Base-by-base conservation (phyloP, 2,329 filamentous ascomycete species). In the Claviceps spartinae region DNA sequence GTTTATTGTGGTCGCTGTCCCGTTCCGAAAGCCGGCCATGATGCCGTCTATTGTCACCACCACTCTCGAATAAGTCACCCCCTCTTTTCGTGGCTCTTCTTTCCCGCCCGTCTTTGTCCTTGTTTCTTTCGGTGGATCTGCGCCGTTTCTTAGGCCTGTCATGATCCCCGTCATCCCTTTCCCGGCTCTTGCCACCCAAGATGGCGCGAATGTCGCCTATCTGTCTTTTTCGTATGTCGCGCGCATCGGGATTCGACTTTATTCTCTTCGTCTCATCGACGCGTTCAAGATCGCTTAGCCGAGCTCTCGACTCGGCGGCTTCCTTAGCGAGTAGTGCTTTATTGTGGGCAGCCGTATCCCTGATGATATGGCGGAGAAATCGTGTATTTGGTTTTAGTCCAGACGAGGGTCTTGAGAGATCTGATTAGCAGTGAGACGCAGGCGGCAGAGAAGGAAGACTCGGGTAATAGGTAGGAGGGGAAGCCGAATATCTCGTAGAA, bases 341-440 rank as follows among this genome's bases (percentile, higher is more conserved):
- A 75, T 98, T 98, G 69, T 98, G 91, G 51, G 69, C 85, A 60
- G 94, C 86, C 8, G 88, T 94, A 58, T 93, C 86, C 56, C 84
- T 85, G 55, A 98, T 88, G 52, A 97, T 86, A 61, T 93, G 85
- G 53, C 83, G 83, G 43, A 98, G 71, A 64, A 97, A 97, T 37
- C 86, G 79, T 0, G 87, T 96, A 62, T 98, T 97, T 3, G 91
- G 90, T 64, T 91, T 96, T 1, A 87, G 88, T 56, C 83, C 79
- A 58, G 78, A 78, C 46, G 77, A 69, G 53, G 82, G 79, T 61
- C 80, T 88, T 67, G 54, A 50, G 54, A 50, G 54, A 50, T 8
- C 3, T 40, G 22, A 9, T 48, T 22, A 51, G 42, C 45, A 26
- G 3, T 8, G 42, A 5, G 4, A 2, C 14, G 26, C 14, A 11